A percentile compares a stretch with the other conserved stretches of the same genome.
Conservation (phyloP, 164 flowering plant genomes). For the Taxillus chinensis region DNA sequence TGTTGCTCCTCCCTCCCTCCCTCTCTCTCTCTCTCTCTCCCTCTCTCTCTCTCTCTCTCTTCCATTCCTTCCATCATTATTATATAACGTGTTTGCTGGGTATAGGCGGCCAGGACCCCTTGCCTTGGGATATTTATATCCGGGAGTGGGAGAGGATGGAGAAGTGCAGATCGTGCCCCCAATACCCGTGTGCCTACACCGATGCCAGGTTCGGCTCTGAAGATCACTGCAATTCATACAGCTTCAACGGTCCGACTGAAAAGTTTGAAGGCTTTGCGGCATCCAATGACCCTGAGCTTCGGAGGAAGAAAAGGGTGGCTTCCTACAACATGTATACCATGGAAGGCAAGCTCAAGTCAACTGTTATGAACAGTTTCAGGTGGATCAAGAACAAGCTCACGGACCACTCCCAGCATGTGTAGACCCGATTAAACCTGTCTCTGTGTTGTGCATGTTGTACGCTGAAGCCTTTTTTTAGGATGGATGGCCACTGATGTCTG, state of each 20-base stretch:
- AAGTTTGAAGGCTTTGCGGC: conserved; percentile 2
- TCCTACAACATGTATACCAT: conserved; percentile 36
- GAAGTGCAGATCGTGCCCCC: conserved; percentile 24
- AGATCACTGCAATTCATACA: conserved; percentile 33
- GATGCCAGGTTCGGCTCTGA: conserved; percentile 29
- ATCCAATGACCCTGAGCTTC: conserved; percentile 30
- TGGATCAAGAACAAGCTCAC: conserved; percentile 51
- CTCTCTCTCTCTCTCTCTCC: too few species aligned
- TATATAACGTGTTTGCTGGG: too few species aligned
- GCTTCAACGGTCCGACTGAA: conserved; percentile 39
- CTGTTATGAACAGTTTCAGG: conserved; percentile 42
- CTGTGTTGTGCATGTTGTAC: neutral
- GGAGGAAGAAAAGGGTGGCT: conserved; percentile 52
- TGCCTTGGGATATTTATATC: too few species aligned
- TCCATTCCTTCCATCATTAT: too few species aligned
- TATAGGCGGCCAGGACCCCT: too few species aligned
- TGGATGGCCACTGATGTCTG: too few species aligned
- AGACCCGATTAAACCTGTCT: neutral
- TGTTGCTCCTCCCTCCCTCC: too few species aligned
- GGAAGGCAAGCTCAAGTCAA: conserved; percentile 48
- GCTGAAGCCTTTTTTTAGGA: too few species aligned
- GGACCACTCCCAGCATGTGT: conserved; percentile 19
- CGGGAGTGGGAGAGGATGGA: conserved; percentile 11
- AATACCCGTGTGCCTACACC: conserved; percentile 17
- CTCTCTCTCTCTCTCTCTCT: too few species aligned